Evolutionary conservation across 208 protist species (phyloP).

Genomic region (Sergeia podlipaevii): DNA sequence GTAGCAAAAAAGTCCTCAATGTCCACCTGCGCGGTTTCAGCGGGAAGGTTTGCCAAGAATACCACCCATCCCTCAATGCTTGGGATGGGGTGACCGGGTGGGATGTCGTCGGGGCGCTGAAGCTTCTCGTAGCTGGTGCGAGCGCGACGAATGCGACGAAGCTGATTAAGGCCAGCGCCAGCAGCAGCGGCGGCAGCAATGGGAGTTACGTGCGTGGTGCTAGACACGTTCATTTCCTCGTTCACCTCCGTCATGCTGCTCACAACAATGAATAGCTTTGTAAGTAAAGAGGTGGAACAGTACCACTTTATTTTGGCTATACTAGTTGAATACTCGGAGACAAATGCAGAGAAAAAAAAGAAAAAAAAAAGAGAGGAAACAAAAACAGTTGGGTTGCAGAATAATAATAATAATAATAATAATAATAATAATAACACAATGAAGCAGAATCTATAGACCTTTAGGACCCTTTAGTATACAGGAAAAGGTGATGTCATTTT

Average conservation of each 20-base stretch:
- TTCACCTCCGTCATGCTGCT: conserved; percentile 7
- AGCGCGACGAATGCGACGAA: conserved; percentile 60
- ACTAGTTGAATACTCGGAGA: not conserved
- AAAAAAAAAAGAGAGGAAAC: not conserved
- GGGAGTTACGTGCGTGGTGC: not conserved
- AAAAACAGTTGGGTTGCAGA: not conserved
- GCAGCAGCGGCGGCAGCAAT: conserved; percentile 8
- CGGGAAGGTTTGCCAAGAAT: conserved; percentile 62
- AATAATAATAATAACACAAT: not conserved
- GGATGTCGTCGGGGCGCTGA: conserved; percentile 52
- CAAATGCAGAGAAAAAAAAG: not conserved
- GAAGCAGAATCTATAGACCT: too few species aligned
- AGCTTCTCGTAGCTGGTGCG: conserved; percentile 74
- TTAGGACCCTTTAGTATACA: too few species aligned
- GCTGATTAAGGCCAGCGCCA: conserved; percentile 24
- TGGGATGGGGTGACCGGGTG: conserved; percentile 53
- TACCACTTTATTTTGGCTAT: too few species aligned
- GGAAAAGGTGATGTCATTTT: too few species aligned
- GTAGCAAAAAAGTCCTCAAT: conserved; percentile 56
- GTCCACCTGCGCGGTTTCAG: conserved; percentile 56
- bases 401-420: not conserved
- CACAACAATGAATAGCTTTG: too few species aligned
- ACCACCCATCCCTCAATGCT: conserved; percentile 87
- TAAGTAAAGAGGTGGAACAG: too few species aligned
- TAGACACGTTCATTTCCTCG: not conserved